Percentiles rank a stretch among this genome's conserved stretches.
phyloP scores from a whole-genome alignment of 2,329 filamentous ascomycete species.

The Volutella citrinella region DNA sequence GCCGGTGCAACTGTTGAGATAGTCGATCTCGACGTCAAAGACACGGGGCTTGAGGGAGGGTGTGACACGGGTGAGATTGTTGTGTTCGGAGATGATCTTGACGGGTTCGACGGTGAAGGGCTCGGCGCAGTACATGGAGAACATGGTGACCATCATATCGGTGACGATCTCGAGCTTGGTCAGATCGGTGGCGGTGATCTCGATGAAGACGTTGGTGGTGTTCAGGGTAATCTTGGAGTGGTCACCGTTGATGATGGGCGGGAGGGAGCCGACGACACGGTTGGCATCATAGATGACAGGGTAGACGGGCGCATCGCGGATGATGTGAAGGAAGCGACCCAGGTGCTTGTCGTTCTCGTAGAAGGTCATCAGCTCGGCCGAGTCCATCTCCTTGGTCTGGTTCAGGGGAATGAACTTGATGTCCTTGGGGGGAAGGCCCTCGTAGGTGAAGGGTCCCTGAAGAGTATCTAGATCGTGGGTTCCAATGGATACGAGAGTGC shows the following conservation, averaged over 20 bases:
- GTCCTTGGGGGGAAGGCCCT: constrained; percentile 85
- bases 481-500: constrained; percentile 93
- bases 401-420: constrained; percentile 91
- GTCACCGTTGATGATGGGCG: constrained; percentile 96
- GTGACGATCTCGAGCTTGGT: constrained; percentile 96
- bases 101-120: constrained; percentile 92
- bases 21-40: constrained; percentile 82
- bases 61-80: constrained; percentile 74
- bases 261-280: constrained; percentile 82
- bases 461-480: constrained; percentile 95
- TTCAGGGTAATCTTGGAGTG: constrained; percentile 93
- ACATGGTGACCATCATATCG: constrained; percentile 97
- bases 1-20: constrained; percentile 91
- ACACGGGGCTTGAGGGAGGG: constrained; percentile 76
- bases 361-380: constrained; percentile 85
- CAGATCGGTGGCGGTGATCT: constrained; percentile 92
- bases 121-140: constrained; percentile 85
- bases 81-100: constrained; percentile 89
- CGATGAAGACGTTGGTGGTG: constrained; percentile 93
- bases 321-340: constrained; percentile 88
- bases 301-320: constrained; percentile 89
- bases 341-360: constrained; percentile 95
- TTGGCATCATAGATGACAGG: constrained; percentile 94
- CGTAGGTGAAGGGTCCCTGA: constrained; percentile 93
- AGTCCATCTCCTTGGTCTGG: constrained; percentile 85